These are phyloP conservation scores for Vitis labrusca DNA, from an alignment of 164 flowering plant species.

Conservation along the genomic window DNA sequence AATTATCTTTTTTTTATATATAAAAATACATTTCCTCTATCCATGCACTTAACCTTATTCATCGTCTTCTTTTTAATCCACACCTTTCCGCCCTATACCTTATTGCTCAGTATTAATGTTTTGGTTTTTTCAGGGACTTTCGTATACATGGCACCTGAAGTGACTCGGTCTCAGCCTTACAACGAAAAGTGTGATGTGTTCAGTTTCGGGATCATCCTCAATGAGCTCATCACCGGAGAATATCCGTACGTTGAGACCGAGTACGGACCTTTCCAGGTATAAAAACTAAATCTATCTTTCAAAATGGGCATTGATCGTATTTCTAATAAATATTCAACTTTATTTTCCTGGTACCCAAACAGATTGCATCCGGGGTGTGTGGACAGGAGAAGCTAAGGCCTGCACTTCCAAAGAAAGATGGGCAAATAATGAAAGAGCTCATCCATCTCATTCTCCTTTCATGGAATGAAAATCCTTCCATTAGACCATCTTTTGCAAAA, in stretches of 20 bases:
- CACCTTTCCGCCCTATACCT: no score
- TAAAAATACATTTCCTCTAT: no score
- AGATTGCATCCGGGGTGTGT: slow-evolving; percentile 60
- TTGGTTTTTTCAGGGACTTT: slow-evolving; percentile 45
- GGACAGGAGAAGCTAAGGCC: slow-evolving; percentile 56
- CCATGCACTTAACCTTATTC: no score
- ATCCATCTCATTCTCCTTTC: slow-evolving; percentile 40
- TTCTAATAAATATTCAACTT: no score
- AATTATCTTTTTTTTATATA: no score
- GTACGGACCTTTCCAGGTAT: slow-evolving; percentile 57
- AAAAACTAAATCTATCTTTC: not conserved
- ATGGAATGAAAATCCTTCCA: slow-evolving; percentile 47
- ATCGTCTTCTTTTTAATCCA: no score
- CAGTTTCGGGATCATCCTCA: slow-evolving; percentile 61
- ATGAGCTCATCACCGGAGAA: slow-evolving; percentile 65
- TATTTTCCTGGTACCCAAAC: no score
- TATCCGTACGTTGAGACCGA: slow-evolving; percentile 59
- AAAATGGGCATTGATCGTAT: not conserved
- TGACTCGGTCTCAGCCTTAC: slow-evolving; percentile 53
- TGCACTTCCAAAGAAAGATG: slow-evolving; percentile 30
- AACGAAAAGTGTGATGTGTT: slow-evolving; percentile 68
- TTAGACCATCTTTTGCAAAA: slow-evolving; percentile 50
- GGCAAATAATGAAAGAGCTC: slow-evolving; percentile 35
- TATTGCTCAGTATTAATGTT: no score
- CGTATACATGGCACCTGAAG: slow-evolving; percentile 82